Evolutionary conservation across 495 filamentous ascomycete species (phyloP).

Genomic region (Penicillium waksmanii): DNA sequence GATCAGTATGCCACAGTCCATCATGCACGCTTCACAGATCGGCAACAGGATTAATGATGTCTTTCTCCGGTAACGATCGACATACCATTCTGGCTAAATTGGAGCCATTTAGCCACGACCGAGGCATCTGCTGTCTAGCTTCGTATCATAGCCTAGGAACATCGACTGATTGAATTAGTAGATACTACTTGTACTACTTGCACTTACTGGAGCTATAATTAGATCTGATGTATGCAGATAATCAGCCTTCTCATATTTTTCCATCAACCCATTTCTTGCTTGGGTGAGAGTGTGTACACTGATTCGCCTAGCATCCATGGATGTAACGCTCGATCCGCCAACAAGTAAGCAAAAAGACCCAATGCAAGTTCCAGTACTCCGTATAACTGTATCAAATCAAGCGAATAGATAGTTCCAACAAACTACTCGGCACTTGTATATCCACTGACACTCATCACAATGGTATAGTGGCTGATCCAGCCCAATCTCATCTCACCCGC

Average conservation of each 20-base stretch:
- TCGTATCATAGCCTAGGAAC: no score
- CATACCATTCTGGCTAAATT: neutral
- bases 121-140: neutral
- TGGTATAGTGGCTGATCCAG: neutral
- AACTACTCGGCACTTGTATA: neutral
- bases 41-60: no score
- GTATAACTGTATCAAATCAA: no score
- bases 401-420: no score
- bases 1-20: no score
- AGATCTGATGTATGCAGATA: neutral
- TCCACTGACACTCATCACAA: slow-evolving; percentile 5
- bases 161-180: no score
- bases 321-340: neutral
- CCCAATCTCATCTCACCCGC: slow-evolving; percentile 5
- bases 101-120: neutral
- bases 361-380: neutral
- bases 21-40: no score
- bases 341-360: neutral
- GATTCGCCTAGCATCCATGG: neutral
- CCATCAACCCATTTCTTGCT: neutral
- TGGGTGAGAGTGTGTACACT: neutral
- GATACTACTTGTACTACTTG: no score
- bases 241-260: neutral
- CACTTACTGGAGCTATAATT: neutral
- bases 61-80: neutral